A percentile compares a stretch with the other conserved stretches of the same genome.
phyloP scores from a whole-genome alignment of 495 filamentous ascomycete genomes.

The Hyphodiscus hymeniophilus region DNA sequence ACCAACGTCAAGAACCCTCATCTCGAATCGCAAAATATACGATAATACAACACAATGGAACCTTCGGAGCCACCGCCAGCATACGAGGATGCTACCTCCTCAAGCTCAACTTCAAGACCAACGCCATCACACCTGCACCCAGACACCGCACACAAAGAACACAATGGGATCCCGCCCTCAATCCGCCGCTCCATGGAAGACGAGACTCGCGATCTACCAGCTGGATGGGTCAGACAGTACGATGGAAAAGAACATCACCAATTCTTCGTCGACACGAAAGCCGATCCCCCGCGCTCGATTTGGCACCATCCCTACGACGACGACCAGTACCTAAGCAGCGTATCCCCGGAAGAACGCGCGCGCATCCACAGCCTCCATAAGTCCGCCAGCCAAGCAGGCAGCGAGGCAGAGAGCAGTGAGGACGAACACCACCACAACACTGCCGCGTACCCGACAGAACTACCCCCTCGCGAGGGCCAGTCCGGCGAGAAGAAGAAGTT shows the following conservation, averaged over 20 bases:
- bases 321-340: slow-evolving; percentile 31
- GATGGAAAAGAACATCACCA: slow-evolving; percentile 36
- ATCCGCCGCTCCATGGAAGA: slow-evolving; percentile 43
- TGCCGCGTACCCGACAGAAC: background rate
- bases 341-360: slow-evolving; percentile 30
- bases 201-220: slow-evolving; percentile 33
- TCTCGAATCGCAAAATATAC: no score
- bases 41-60: slow-evolving; percentile 5
- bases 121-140: background rate
- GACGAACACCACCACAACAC: slow-evolving; percentile 26
- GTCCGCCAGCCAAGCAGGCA: slow-evolving; percentile 29
- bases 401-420: slow-evolving; percentile 33
- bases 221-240: slow-evolving; percentile 38
- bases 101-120: background rate
- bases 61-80: slow-evolving; percentile 11
- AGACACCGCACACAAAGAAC: slow-evolving; percentile 9
- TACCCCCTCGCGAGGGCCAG: slow-evolving; percentile 8
- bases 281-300: slow-evolving; percentile 35
- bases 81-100: background rate
- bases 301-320: slow-evolving; percentile 48
- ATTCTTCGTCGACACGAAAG: slow-evolving; percentile 43
- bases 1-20: no score
- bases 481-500: slow-evolving; percentile 26
- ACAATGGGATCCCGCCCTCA: slow-evolving; percentile 34
- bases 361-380: slow-evolving; percentile 26